These are phyloP conservation scores for Phytophthora cryptogea DNA, from an alignment of 352 stramenopile species.

Conservation along the genomic window DNA sequence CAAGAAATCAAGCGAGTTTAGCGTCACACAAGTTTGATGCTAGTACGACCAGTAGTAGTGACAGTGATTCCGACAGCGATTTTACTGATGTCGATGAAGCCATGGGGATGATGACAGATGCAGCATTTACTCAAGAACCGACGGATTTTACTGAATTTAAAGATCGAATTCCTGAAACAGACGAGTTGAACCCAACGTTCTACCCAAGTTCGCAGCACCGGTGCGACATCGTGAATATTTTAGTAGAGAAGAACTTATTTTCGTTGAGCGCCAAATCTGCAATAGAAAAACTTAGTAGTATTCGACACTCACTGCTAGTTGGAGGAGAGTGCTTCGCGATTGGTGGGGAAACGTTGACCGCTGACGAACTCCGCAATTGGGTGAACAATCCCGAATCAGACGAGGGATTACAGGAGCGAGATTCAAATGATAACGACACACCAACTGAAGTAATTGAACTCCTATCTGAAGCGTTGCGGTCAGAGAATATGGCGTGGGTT, in stretches of 20 bases:
- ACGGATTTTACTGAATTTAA: no score
- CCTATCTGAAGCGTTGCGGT: not conserved
- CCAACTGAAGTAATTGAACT: not conserved
- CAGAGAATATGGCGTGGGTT: not conserved
- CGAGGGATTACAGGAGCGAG: not conserved
- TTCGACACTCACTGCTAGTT: not conserved
- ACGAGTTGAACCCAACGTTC: not conserved
- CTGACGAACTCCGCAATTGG: not conserved
- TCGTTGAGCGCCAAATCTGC: not conserved
- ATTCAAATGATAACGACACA: not conserved
- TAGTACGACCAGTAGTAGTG: no score
- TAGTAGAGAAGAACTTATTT: not conserved
- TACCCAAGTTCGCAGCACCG: not conserved
- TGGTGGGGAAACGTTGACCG: not conserved
- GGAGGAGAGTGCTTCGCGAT: not conserved
- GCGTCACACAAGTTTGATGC: no score
- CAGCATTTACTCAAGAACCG: no score
- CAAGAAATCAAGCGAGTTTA: not conserved
- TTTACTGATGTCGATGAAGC: no score
- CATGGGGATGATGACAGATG: no score
- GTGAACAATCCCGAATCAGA: not conserved
- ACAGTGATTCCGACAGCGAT: no score
- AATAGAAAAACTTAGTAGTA: not conserved
- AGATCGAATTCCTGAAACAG: not conserved
- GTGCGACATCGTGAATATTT: not conserved